Percentiles rank a stretch among this genome's conserved stretches.
Evolutionary conservation across 2,329 filamentous ascomycete genomes (phyloP).

Genomic region (Colletotrichum acutatum): DNA sequence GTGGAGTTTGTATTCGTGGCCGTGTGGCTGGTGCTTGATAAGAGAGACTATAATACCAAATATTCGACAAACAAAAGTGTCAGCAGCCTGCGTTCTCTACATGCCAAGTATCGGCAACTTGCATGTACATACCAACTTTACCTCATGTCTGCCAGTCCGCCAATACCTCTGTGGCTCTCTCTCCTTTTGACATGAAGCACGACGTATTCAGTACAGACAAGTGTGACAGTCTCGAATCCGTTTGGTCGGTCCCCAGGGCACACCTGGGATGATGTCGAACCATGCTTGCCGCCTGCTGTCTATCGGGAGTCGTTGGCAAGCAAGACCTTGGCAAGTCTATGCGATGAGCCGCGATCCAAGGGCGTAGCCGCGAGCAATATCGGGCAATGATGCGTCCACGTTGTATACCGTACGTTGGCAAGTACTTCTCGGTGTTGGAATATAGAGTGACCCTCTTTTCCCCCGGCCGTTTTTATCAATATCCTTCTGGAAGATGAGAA

Average conservation of each 20-base stretch:
- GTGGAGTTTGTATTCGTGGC: conserved; percentile 21
- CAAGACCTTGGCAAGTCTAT: background rate
- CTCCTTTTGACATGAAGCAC: background rate
- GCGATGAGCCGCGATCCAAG: background rate
- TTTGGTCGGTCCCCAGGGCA: background rate
- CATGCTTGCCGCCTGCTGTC: conserved; percentile 3
- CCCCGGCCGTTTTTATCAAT: background rate
- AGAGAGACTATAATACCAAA: background rate
- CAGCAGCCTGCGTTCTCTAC: background rate
- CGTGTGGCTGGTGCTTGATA: conserved; percentile 24
- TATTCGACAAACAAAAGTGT: background rate
- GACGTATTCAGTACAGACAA: background rate
- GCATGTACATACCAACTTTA: conserved; percentile 1
- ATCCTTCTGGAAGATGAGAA: conserved; percentile 10
- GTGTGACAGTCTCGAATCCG: background rate
- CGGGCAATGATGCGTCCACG: background rate
- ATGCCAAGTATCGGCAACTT: conserved; percentile 1
- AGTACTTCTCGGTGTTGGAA: conserved; percentile 1
- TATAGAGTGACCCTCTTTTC: background rate
- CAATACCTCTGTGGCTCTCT: background rate
- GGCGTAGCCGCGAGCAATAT: background rate
- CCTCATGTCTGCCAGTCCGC: background rate
- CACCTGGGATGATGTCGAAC: conserved; percentile 7
- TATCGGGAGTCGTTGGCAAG: conserved; percentile 6
- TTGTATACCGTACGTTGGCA: background rate